phyloP scores from a whole-genome alignment of 352 stramenopile species.

The Pythium dissotocum region DNA sequence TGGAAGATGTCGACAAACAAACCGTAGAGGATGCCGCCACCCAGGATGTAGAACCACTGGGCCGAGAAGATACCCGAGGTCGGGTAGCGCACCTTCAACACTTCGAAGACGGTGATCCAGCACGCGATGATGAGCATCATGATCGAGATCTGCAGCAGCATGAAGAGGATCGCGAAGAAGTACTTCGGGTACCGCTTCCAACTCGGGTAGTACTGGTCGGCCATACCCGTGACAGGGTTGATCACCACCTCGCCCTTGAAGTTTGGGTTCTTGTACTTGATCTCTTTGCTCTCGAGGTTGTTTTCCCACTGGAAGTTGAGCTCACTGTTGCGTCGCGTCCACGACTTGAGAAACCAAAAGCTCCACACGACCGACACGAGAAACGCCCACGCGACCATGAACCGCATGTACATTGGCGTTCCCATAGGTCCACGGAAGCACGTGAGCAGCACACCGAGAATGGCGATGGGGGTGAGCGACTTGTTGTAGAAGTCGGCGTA shows the following conservation, averaged over 20 bases:
- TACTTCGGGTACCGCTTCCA: constrained; percentile 82
- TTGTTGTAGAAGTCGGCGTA: constrained; percentile 91
- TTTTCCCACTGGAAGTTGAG: constrained; percentile 76
- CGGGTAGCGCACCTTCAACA: constrained; percentile 74
- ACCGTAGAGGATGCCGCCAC: constrained; percentile 72
- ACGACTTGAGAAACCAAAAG: constrained; percentile 81
- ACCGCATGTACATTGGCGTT: constrained; percentile 81
- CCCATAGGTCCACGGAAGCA: constrained; percentile 61
- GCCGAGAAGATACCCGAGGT: constrained; percentile 62
- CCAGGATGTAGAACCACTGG: constrained; percentile 83
- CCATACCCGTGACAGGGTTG: constrained; percentile 65
- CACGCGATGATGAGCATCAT: constrained; percentile 86
- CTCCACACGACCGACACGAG: constrained; percentile 81
- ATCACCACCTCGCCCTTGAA: constrained; percentile 58
- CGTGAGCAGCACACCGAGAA: constrained; percentile 70
- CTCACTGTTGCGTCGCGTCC: constrained; percentile 73
- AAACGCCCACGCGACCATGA: constrained; percentile 70
- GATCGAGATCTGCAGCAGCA: constrained; percentile 80
- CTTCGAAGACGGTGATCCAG: constrained; percentile 83
- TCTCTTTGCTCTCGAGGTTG: constrained; percentile 61
- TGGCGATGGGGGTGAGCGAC: constrained; percentile 67
- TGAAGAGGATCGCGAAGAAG: constrained; percentile 59
- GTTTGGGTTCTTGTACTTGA: constrained; percentile 75
- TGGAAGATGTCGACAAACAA: constrained; percentile 85
- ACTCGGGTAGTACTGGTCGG: constrained; percentile 64